A percentile compares a stretch with the other conserved stretches of the same genome.
phyloP scores from a whole-genome alignment of 192 early-diverging fungal species.

The Chytriomyces sp. region DNA sequence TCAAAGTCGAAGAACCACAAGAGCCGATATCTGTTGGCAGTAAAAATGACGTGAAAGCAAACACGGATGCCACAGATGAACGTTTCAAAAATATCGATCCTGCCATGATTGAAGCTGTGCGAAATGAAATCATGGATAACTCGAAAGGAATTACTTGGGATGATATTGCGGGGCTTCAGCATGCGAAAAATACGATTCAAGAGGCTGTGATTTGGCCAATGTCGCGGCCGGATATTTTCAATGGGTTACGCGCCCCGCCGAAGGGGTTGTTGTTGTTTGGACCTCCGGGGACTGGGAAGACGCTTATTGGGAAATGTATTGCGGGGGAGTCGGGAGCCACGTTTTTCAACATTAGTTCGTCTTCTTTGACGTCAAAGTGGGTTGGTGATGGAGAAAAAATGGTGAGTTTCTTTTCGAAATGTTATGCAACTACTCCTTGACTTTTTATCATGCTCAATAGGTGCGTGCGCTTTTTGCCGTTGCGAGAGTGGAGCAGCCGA shows the following conservation, averaged over 20 bases:
- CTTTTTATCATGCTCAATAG: constrained; percentile 63
- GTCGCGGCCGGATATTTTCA: constrained; percentile 80
- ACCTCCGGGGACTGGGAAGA: constrained; percentile 79
- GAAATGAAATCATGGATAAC: constrained; percentile 83
- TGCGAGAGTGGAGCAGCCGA: constrained; percentile 81
- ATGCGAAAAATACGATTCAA: constrained; percentile 80
- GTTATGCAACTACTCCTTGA: not conserved
- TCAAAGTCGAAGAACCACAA: constrained; percentile 28
- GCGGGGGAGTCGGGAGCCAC: constrained; percentile 83
- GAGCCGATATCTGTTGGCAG: not conserved
- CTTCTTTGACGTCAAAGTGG: constrained; percentile 94
- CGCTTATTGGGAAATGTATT: constrained; percentile 88
- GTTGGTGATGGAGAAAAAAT: constrained; percentile 34
- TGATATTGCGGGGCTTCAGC: constrained; percentile 82
- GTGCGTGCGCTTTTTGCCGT: constrained; percentile 91
- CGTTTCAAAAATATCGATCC: constrained; percentile 85
- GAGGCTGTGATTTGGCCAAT: constrained; percentile 87
- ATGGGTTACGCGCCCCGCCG: constrained; percentile 78
- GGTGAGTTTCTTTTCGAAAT: not conserved
- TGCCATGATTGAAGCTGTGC: constrained; percentile 82
- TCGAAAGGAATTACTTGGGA: constrained; percentile 74
- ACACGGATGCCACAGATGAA: constrained; percentile 64
- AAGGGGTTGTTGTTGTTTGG: constrained; percentile 87
- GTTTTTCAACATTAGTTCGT: constrained; percentile 90
- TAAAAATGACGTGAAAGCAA: no score